These are phyloP conservation scores for Russula sp. DNA, from an alignment of 768 basidiomycete genomes.

Conservation along the genomic window DNA sequence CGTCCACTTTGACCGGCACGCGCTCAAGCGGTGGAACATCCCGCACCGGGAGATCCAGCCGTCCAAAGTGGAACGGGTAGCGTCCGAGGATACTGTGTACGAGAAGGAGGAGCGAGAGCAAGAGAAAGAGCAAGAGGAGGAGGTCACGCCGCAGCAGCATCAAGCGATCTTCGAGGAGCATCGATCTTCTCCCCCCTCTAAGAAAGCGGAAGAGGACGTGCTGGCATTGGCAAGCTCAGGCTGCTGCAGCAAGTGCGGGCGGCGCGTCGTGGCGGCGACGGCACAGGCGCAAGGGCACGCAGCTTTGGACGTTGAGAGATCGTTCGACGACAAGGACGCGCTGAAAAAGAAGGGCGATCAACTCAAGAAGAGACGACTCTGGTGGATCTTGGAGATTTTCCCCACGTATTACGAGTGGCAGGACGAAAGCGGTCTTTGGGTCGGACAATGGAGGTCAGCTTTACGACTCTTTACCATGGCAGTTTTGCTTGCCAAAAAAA, in stretches of 20 bases:
- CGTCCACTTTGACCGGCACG: conserved; percentile 10
- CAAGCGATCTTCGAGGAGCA: background rate
- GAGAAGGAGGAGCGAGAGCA: background rate
- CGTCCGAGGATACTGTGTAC: background rate
- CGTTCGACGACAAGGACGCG: conserved; percentile 25
- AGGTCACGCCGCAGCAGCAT: no score
- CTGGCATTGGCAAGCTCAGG: no score
- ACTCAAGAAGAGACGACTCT: conserved; percentile 37
- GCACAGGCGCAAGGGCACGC: background rate
- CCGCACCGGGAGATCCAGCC: background rate
- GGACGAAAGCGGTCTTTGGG: conserved; percentile 48
- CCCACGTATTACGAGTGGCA: conserved; percentile 52
- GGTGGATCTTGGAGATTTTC: conserved; percentile 68
- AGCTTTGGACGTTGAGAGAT: background rate
- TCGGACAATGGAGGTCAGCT: conserved; percentile 48
- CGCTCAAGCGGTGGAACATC: conserved; percentile 8
- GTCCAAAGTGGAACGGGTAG: background rate
- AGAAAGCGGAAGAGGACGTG: no score
- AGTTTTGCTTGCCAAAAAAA: no score
- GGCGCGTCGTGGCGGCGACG: background rate
- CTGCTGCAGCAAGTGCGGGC: no score
- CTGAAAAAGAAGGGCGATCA: conserved; percentile 47
- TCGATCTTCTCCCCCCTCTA: no score
- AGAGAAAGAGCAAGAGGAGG: no score
- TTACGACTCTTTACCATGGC: no score